Evolutionary conservation across 176 grass and related monocot species (phyloP).

Genomic region (Raddia distichophylla): DNA sequence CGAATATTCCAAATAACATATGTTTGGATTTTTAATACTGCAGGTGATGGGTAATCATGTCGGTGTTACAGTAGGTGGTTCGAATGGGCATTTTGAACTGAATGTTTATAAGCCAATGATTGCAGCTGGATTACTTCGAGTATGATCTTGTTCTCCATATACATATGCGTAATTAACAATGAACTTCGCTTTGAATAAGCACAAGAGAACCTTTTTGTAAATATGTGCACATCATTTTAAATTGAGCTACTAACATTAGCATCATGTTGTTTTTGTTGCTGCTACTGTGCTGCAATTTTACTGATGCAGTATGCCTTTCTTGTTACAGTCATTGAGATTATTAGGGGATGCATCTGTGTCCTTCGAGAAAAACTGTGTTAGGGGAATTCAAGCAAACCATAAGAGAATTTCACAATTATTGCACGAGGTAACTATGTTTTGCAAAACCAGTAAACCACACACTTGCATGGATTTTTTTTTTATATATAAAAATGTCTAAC

Average conservation of each 20-base stretch:
- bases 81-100: constrained; percentile 95
- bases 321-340: constrained; percentile 75
- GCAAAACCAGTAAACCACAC: background rate
- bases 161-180: constrained; percentile 19
- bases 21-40: constrained; percentile 29
- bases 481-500: constrained; percentile 20
- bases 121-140: constrained; percentile 83
- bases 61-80: constrained; percentile 82
- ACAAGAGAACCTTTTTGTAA: background rate
- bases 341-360: constrained; percentile 89
- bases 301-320: constrained; percentile 16
- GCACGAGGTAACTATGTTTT: constrained; percentile 69
- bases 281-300: constrained; percentile 7
- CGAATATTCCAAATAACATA: background rate
- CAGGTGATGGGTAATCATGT: constrained; percentile 98
- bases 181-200: constrained; percentile 16
- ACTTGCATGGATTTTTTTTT: background rate
- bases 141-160: constrained; percentile 46
- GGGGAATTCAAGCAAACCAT: constrained; percentile 91
- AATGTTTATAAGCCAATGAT: constrained; percentile 98
- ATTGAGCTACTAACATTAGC: constrained; percentile 25
- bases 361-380: constrained; percentile 97
- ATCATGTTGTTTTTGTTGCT: constrained; percentile 22
- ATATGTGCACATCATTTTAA: constrained; percentile 13
- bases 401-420: constrained; percentile 90